phyloP scores from a whole-genome alignment of 129 eudicot genomes.

The Helichrysum umbraculigerum region DNA sequence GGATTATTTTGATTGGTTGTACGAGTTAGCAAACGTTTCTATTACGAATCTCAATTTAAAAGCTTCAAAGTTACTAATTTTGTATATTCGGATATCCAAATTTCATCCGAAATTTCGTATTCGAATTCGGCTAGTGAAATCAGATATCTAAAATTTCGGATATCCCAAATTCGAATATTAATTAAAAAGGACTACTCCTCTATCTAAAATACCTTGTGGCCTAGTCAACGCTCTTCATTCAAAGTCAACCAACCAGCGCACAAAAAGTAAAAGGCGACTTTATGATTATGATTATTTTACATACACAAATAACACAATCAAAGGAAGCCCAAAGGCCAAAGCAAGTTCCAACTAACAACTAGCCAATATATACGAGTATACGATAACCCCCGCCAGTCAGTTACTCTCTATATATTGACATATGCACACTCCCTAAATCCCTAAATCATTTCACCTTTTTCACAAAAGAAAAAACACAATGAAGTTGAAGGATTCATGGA shows the following conservation, averaged over 20 bases:
- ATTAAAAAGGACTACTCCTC: too few relatives aligned
- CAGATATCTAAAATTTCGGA: too few relatives aligned
- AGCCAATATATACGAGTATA: neutral
- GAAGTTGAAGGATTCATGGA: neutral
- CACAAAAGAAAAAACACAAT: neutral
- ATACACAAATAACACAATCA: neutral
- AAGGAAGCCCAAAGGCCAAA: slow-evolving; percentile 20
- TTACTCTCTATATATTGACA: too few relatives aligned
- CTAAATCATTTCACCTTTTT: slow-evolving; percentile 4
- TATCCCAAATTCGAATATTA: too few relatives aligned
- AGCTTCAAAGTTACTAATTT: too few relatives aligned
- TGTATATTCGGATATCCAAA: too few relatives aligned
- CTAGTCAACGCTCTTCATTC: slow-evolving; percentile 8
- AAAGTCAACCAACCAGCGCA: slow-evolving; percentile 18
- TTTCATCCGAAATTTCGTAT: too few relatives aligned
- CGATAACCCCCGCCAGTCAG: neutral
- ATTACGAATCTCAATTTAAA: too few relatives aligned
- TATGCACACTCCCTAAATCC: neutral
- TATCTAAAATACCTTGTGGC: neutral
- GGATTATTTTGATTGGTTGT: too few relatives aligned
- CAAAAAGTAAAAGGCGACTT: slow-evolving; percentile 18
- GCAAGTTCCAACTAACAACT: neutral
- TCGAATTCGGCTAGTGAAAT: too few relatives aligned
- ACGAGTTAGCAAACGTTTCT: too few relatives aligned
- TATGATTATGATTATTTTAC: neutral